Percentiles rank a stretch among this genome's conserved stretches.
phyloP scores from a whole-genome alignment of 192 early-diverging fungal species.

The Coemansia sp. region DNA sequence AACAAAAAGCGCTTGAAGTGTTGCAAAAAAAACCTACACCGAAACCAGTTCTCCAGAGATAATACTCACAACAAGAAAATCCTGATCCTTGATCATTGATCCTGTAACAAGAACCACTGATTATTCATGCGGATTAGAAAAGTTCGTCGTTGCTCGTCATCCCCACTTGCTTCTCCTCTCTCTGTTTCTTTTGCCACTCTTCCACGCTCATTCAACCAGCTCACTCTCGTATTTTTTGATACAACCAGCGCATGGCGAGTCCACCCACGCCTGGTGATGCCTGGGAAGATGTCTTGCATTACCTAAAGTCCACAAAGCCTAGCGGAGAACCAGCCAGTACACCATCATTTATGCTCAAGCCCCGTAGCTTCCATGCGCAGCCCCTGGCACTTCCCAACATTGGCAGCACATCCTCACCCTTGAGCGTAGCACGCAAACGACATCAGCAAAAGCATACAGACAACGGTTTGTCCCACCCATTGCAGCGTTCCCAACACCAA shows the following conservation, averaged over 20 bases:
- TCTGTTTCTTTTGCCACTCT: background rate
- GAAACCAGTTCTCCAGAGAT: too few relatives aligned
- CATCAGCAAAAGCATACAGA: background rate
- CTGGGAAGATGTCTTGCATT: constrained; percentile 2
- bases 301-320: background rate
- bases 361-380: background rate
- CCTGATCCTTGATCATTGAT: too few relatives aligned
- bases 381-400: background rate
- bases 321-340: background rate
- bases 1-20: background rate
- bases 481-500: background rate
- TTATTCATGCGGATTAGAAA: too few relatives aligned
- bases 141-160: too few relatives aligned
- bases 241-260: background rate
- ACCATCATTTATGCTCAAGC: background rate
- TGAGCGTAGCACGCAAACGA: background rate
- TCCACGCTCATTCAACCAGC: background rate
- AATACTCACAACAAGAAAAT: too few relatives aligned
- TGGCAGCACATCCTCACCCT: background rate
- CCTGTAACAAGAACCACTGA: too few relatives aligned
- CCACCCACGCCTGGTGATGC: background rate
- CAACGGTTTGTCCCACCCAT: background rate
- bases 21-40: too few relatives aligned
- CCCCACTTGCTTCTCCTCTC: too few relatives aligned
- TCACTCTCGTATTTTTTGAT: too few relatives aligned